phyloP scores from a whole-genome alignment of 495 filamentous ascomycete genomes.

The Oleoguttula mirabilis region DNA sequence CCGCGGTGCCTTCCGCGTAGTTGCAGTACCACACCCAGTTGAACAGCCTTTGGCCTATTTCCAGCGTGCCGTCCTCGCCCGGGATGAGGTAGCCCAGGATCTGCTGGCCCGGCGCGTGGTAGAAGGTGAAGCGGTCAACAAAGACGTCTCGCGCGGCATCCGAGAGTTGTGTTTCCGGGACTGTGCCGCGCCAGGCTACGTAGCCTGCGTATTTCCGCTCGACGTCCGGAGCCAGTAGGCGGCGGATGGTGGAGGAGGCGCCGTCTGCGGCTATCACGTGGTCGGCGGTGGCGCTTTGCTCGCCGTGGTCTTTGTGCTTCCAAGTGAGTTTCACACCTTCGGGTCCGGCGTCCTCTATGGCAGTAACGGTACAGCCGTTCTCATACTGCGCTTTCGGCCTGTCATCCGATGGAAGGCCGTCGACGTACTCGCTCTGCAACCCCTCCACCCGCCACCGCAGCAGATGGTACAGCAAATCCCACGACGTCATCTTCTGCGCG shows the following conservation, averaged over 20 bases:
- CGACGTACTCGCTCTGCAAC: conserved; percentile 35
- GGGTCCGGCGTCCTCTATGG: conserved; percentile 29
- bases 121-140: conserved; percentile 34
- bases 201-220: conserved; percentile 44
- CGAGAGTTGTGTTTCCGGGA: conserved; percentile 34
- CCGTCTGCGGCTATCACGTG: conserved; percentile 46
- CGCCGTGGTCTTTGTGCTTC: conserved; percentile 22
- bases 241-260: conserved; percentile 40
- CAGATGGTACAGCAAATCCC: conserved; percentile 44
- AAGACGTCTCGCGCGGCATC: conserved; percentile 23
- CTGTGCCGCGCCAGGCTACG: conserved; percentile 42
- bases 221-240: conserved; percentile 34
- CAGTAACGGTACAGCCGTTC: conserved; percentile 38
- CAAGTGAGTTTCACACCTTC: conserved; percentile 18
- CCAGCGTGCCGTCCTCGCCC: conserved; percentile 35
- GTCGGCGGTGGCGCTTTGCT: conserved; percentile 34
- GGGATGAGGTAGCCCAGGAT: conserved; percentile 44
- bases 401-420: conserved; percentile 27
- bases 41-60: conserved; percentile 36
- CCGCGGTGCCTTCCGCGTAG: conserved; percentile 27
- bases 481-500: conserved; percentile 39
- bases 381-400: conserved; percentile 35
- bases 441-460: conserved; percentile 46
- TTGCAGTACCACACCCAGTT: conserved; percentile 51
- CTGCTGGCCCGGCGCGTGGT: conserved; percentile 32